Base-by-base conservation (phyloP, 1,284 basidiomycete species). In the Cryptococcus sp. region DNA sequence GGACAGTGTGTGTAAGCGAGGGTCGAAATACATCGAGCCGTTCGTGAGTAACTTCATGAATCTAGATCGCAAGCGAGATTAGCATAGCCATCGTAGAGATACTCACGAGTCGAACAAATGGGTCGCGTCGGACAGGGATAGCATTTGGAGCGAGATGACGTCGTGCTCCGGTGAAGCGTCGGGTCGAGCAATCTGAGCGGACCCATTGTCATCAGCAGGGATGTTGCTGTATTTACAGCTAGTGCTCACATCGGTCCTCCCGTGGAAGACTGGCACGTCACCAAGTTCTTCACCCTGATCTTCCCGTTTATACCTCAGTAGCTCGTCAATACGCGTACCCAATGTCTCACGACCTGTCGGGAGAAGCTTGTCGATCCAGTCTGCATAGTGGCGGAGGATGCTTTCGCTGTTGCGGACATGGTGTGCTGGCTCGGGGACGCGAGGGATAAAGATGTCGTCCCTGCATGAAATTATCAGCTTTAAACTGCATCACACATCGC, bases 11-110 rank as follows among this genome's bases (percentile, higher is more conserved):
- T 66, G 61, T 8, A 66, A 35, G 17, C 60, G 59, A n/a, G 61
- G 64, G 42, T 66, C 64, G 46, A 66, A 56, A 42, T 66, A 54
- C 59, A 60, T 61, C 35, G 57, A 63, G 15, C 61, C 61, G 48
- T 63, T 66, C 17, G 56, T 60, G 25, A 63, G 22, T 38, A 53
- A 40, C 3, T 20, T 42, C 59, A 66, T 61, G 49, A 64, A 63
- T n/a, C 62, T 64, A 35, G 5, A 5, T 35, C n/a, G 22, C 35
- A 31, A 13, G 11, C 41, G 17, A 58, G 48, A 39, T 15, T 22
- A 42, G 17, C 31, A 49, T 45, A 19, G 15, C 42, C 47, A 56
- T 20, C 22, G 42, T 20, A 3, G 25, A 13, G 44, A 16, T 17
- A 10, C 61, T 57, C 38, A 60, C 61, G 47, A n/a, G 20, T 65